Conservation (phyloP, 1,139 yeast genomes). For the Diutina pseudorugosa region DNA sequence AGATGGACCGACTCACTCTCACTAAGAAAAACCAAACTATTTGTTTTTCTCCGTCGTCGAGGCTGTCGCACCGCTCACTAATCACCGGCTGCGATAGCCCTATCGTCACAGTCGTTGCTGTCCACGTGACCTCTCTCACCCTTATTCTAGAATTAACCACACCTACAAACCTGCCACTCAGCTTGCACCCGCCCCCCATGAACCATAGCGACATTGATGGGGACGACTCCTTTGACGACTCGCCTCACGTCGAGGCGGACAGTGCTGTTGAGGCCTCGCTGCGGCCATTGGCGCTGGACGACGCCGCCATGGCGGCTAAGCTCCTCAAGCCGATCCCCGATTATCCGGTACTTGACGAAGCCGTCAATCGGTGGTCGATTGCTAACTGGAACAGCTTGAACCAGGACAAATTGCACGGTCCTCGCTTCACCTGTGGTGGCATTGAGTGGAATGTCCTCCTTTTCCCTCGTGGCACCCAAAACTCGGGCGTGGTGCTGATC, state of each 20-base stretch:
- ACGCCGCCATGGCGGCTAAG: neutral
- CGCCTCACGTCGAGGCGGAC: neutral
- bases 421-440: conserved; percentile 50
- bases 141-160: neutral
- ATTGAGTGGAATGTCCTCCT: conserved; percentile 64
- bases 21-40: too few relatives aligned
- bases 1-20: too few relatives aligned
- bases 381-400: conserved; percentile 44
- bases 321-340: conserved; percentile 17
- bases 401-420: conserved; percentile 38
- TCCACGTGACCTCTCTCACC: neutral
- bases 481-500: conserved; percentile 37
- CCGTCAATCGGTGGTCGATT: conserved; percentile 63
- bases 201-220: neutral
- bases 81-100: too few relatives aligned
- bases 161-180: neutral
- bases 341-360: conserved; percentile 27
- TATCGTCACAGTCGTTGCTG: neutral
- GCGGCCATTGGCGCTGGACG: neutral
- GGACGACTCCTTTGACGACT: neutral
- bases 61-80: neutral
- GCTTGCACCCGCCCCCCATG: neutral
- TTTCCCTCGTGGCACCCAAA: conserved; percentile 55
- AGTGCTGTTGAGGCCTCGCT: neutral
- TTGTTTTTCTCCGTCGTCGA: neutral